phyloP scores from a whole-genome alignment of 306 rosid genomes.

The Prunus fruticosa region DNA sequence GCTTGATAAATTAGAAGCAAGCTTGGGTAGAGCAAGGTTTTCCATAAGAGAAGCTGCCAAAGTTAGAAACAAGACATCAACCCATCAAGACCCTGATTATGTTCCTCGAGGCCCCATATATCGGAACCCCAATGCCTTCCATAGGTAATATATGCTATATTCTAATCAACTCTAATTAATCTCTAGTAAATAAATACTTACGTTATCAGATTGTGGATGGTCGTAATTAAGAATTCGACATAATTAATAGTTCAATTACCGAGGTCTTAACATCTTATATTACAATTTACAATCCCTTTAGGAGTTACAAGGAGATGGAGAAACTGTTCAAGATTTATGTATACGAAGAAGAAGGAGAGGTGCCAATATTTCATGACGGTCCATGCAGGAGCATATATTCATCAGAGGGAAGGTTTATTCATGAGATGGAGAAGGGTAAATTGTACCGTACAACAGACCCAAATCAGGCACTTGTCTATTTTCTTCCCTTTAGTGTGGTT shows the following conservation, averaged over 20 bases:
- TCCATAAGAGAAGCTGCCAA: slow-evolving; percentile 45
- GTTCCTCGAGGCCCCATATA: slow-evolving; percentile 54
- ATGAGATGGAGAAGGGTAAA: slow-evolving; percentile 49
- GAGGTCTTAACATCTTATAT: no score
- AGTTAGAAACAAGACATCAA: slow-evolving; percentile 32
- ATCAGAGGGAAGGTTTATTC: slow-evolving; percentile 49
- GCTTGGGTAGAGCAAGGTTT: slow-evolving; percentile 39
- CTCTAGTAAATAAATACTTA: no score
- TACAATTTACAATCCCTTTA: not conserved
- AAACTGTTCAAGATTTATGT: slow-evolving; percentile 52
- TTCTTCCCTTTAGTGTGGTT: slow-evolving; percentile 51
- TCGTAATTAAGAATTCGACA: no score
- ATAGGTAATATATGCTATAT: slow-evolving; percentile 36
- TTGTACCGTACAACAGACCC: slow-evolving; percentile 46
- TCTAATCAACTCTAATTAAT: no score
- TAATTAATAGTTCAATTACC: no score
- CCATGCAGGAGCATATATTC: slow-evolving; percentile 44
- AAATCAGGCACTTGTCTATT: slow-evolving; percentile 44
- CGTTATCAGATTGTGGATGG: no score
- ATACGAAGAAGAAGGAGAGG: slow-evolving; percentile 64
- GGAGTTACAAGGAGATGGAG: slow-evolving; percentile 68
- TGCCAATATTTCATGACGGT: slow-evolving; percentile 48
- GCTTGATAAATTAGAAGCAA: slow-evolving; percentile 35
- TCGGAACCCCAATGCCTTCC: slow-evolving; percentile 45
- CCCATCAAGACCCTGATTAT: slow-evolving; percentile 35